phyloP scores from a whole-genome alignment of 78 protist species.

The slime mould (Dictyostelium discoideum) region DNA sequence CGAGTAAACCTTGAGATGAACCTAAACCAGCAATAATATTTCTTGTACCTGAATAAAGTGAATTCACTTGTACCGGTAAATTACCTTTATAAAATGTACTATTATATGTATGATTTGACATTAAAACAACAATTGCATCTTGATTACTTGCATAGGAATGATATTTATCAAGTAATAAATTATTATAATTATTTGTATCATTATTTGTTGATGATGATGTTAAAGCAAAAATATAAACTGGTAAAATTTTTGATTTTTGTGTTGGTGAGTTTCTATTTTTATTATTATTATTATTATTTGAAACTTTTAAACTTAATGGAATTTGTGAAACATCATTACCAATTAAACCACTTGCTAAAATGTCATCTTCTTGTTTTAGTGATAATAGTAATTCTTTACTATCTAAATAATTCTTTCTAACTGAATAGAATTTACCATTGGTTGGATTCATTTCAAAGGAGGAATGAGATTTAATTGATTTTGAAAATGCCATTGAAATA shows the following conservation, averaged over 20 bases:
- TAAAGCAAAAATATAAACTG: constrained; percentile 54
- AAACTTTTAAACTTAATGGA: constrained; percentile 1
- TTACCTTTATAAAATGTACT: constrained; percentile 44
- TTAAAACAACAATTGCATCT: constrained; percentile 54
- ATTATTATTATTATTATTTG: neutral
- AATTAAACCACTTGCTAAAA: constrained; percentile 53
- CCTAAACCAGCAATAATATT: constrained; percentile 58
- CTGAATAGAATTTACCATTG: neutral
- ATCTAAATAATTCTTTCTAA: constrained; percentile 26
- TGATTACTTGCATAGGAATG: constrained; percentile 46
- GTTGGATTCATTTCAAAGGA: constrained; percentile 53
- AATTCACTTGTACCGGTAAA: neutral
- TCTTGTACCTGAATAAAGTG: constrained; percentile 1
- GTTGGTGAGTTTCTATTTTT: neutral
- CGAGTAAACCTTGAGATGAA: constrained; percentile 39
- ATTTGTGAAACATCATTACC: constrained; percentile 19
- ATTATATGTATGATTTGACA: neutral
- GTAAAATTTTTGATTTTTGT: constrained; percentile 69
- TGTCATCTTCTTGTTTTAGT: constrained; percentile 60
- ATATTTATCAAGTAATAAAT: constrained; percentile 46
- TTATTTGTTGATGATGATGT: neutral
- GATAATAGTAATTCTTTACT: constrained; percentile 44
- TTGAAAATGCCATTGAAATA: constrained; percentile 54
- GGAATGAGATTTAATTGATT: constrained; percentile 62
- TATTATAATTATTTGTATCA: neutral